phyloP scores from a whole-genome alignment of 352 stramenopile genomes.

The Globisporangium echinulatum region DNA sequence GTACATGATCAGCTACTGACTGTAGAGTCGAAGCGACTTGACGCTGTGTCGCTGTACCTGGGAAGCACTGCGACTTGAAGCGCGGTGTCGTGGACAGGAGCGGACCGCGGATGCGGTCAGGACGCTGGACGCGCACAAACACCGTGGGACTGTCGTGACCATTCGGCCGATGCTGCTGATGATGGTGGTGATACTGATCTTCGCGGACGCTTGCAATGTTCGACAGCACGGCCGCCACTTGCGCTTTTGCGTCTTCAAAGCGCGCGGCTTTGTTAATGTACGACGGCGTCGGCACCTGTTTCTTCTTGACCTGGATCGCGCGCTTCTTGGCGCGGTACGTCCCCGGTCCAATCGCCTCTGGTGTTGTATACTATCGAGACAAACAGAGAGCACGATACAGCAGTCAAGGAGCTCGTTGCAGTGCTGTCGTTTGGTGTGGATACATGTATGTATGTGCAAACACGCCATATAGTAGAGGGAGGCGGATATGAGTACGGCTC shows the following conservation, averaged over 20 bases:
- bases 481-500: constrained; percentile 41
- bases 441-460: too few relatives aligned
- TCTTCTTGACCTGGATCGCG: constrained; percentile 52
- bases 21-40: not conserved
- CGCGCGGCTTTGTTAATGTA: constrained; percentile 52
- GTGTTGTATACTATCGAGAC: constrained; percentile 17
- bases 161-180: not conserved
- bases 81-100: constrained; percentile 55
- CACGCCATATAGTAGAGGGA: not conserved
- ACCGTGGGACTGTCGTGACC: constrained; percentile 4
- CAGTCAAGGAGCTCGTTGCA: constrained; percentile 8
- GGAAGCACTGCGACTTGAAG: constrained; percentile 66
- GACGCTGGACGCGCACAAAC: constrained; percentile 11
- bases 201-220: constrained; percentile 1
- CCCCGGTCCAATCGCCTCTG: constrained; percentile 45
- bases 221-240: constrained; percentile 39
- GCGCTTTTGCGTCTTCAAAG: constrained; percentile 50
- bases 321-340: constrained; percentile 56
- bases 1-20: not conserved
- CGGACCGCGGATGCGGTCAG: constrained; percentile 34
- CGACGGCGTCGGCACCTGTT: constrained; percentile 43
- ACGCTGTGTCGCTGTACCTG: constrained; percentile 24
- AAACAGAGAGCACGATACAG: not conserved
- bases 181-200: not conserved
- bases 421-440: too few relatives aligned